A percentile compares a stretch with the other conserved stretches of the same genome.
These are phyloP conservation scores for Exutisphaerella laricina DNA, from an alignment of 2,329 filamentous ascomycete species.

Conservation along the genomic window DNA sequence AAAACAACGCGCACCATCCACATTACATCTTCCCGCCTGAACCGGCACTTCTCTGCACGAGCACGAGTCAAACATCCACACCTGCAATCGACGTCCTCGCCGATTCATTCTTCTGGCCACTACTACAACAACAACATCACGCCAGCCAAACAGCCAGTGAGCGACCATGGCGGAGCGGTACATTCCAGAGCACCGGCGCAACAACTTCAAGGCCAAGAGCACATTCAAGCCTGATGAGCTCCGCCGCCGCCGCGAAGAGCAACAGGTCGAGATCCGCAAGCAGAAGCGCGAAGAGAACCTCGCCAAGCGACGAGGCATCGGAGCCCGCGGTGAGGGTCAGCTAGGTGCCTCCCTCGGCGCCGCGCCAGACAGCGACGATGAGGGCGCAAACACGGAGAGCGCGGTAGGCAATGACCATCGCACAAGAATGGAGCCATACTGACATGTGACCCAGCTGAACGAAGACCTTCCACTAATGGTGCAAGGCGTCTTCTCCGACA, in stretches of 20 bases:
- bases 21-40: no score
- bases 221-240: constrained; percentile 99
- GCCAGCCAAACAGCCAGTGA: constrained; percentile 22
- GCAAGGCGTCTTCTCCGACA: constrained; percentile 93
- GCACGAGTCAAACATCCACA: no score
- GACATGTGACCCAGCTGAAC: constrained; percentile 64
- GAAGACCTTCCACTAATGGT: constrained; percentile 99
- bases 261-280: constrained; percentile 98
- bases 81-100: not conserved
- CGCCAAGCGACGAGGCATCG: constrained; percentile 94
- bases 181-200: constrained; percentile 98
- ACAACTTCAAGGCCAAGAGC: constrained; percentile 99
- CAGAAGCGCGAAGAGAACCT: constrained; percentile 98
- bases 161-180: constrained; percentile 91
- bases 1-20: no score
- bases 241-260: constrained; percentile 94
- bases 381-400: constrained; percentile 86
- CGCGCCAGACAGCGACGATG: constrained; percentile 95
- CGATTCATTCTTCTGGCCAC: not conserved
- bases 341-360: constrained; percentile 79
- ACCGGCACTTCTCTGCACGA: no score
- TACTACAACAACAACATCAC: not conserved
- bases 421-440: constrained; percentile 12
- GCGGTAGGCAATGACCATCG: constrained; percentile 61
- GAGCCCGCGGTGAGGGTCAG: constrained; percentile 62